These are phyloP conservation scores for Candida mesenterica DNA, from an alignment of 1,139 yeast species.

Conservation along the genomic window DNA sequence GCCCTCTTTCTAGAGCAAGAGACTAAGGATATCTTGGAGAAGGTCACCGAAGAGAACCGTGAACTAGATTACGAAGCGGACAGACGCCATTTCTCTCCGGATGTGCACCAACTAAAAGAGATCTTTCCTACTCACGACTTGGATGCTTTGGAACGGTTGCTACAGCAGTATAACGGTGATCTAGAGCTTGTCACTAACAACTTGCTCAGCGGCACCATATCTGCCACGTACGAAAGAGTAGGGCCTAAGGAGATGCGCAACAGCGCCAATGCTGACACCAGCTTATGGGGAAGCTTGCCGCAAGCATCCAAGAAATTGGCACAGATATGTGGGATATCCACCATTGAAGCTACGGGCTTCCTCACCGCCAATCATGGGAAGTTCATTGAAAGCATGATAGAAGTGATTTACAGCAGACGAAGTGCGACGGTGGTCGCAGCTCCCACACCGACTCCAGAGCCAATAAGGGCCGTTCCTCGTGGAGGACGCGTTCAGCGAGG, in stretches of 20 bases:
- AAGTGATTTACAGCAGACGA: conserved; percentile 23
- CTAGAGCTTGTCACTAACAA: conserved; percentile 15
- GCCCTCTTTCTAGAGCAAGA: conserved; percentile 21
- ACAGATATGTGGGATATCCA: conserved; percentile 9
- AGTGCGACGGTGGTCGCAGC: conserved; percentile 3
- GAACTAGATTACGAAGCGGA: conserved; percentile 6
- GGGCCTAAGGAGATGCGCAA: neutral
- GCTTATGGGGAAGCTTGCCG: conserved; percentile 11
- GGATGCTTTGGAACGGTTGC: conserved; percentile 15
- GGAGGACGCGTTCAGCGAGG: conserved; percentile 30
- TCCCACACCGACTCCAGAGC: conserved; percentile 2
- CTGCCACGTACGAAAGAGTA: conserved; percentile 8
- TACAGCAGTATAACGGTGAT: conserved; percentile 18
- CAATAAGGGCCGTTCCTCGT: conserved; percentile 7
- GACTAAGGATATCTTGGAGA: conserved; percentile 11
- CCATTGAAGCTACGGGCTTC: conserved; percentile 11
- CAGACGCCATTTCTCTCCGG: conserved; percentile 8
- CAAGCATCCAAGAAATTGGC: conserved; percentile 10
- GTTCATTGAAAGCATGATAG: conserved; percentile 26
- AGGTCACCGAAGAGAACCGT: conserved; percentile 9
- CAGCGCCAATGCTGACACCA: conserved; percentile 1
- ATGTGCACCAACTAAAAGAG: conserved; percentile 18
- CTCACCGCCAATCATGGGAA: conserved; percentile 19
- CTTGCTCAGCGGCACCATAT: conserved; percentile 12
- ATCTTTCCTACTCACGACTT: conserved; percentile 23